Base-by-base conservation (phyloP, 108 stramenopile species). In the Stephanodiscus minutulus region DNA sequence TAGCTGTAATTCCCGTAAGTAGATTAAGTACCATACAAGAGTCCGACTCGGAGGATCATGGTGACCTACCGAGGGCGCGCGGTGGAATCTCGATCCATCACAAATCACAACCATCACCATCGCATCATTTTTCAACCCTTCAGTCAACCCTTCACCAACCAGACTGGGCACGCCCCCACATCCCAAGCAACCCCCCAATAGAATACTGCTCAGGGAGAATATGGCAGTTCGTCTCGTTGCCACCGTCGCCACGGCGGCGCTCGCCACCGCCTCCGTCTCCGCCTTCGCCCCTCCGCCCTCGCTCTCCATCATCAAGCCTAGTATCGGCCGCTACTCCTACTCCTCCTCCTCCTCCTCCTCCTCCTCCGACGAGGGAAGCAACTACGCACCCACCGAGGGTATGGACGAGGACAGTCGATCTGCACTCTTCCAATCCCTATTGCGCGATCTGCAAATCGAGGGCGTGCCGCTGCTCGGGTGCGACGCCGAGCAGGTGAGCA, bases 381-480 rank as follows among this genome's bases (percentile, higher is more conserved):
- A 50, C 66, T 70, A 12, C 64, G n/a, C n/a, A n/a, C n/a, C n/a
- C n/a, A n/a, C 83, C 27, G 82, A 73, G 5, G 85, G 72, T 53
- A 61, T 83, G 71, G 73, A 60, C 47, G 85, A 87, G n/a, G 76
- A 77, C 36, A 81, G 87, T 24, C 82, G 80, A 57, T 68, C 80
- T 7, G 84, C 85, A 21, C 64, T 90, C 0, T 90, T 90, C 70
- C 87, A 88, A 69, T 63, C 81, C 47, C 62, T 89, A 7, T 76
- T 92, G 21, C 80, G 91, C 20, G 91, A 92, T 62, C 66, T 93
- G 28, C 87, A 91, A 71, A 77, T 91, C 8, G 87, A 91, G 67
- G 87, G 86, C 7, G 86, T 88, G n/a, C 92, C 92, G n/a, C 69
- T 93, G 28, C 65, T 93, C 9, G 86, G 80, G 25, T 88, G 88